phyloP scores from a whole-genome alignment of 371 early-diverging fungal genomes.

The Batkoa obscura region DNA sequence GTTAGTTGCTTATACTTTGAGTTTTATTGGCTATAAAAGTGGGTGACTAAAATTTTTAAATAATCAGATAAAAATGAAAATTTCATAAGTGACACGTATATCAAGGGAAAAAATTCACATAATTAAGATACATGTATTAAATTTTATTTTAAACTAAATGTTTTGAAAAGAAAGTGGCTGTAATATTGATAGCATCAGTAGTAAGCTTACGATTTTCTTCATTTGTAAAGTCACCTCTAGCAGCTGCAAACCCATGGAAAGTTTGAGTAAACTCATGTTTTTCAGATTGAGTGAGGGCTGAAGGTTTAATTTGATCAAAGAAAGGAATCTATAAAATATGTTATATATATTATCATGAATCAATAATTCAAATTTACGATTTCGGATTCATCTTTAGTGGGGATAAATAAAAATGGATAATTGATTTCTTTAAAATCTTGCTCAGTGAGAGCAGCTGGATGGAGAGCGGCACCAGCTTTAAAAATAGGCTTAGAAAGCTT shows the following conservation, averaged over 20 bases:
- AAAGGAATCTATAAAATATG: not conserved
- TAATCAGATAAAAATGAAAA: too few species aligned
- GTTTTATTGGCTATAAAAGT: too few species aligned
- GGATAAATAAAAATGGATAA: conserved; percentile 34
- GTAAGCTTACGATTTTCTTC: conserved; percentile 23
- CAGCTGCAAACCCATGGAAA: conserved; percentile 48
- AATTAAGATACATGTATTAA: too few species aligned
- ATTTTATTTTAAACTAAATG: not conserved
- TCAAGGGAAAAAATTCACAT: too few species aligned
- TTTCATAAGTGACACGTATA: too few species aligned
- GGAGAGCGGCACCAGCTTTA: conserved; percentile 35
- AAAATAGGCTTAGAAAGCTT: conserved; percentile 6
- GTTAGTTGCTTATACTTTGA: too few species aligned
- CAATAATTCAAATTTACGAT: conserved; percentile 14
- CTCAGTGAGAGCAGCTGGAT: conserved; percentile 28
- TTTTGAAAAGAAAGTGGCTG: conserved; percentile 23
- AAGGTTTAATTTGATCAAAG: conserved; percentile 9
- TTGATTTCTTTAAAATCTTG: conserved; percentile 27
- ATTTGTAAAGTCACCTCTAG: conserved; percentile 37
- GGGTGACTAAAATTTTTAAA: too few species aligned
- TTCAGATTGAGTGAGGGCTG: conserved; percentile 22
- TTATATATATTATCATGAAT: too few species aligned
- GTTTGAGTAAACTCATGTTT: conserved; percentile 40
- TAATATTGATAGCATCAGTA: conserved; percentile 26
- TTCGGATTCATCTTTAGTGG: conserved; percentile 38